Percentiles rank a stretch among this genome's conserved stretches.
These are phyloP conservation scores for Ceratobasidium sp. DNA, from an alignment of 1,284 basidiomycete species.

Conservation along the genomic window DNA sequence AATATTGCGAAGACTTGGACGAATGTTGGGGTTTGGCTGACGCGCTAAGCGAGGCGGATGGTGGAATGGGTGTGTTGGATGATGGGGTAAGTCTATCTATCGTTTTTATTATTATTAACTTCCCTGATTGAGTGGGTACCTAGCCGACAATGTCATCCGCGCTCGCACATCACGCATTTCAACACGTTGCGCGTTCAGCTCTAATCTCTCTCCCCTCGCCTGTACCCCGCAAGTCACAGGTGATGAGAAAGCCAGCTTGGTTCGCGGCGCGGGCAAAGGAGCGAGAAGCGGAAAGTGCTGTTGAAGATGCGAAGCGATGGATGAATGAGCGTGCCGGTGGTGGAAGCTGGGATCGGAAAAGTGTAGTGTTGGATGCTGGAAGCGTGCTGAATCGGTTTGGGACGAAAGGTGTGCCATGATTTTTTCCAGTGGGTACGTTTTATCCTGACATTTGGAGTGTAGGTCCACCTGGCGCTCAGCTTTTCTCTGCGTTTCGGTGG, in stretches of 20 bases:
- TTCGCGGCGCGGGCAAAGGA: conserved; percentile 72
- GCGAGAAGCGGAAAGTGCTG: conserved; percentile 70
- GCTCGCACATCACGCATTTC: conserved; percentile 84
- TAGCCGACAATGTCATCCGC: conserved; percentile 41
- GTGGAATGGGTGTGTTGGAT: conserved; percentile 76
- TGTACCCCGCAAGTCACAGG: conserved; percentile 82
- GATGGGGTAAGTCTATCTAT: conserved; percentile 56
- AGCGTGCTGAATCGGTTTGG: conserved; percentile 66
- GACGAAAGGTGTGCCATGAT: conserved; percentile 18
- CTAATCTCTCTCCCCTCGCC: conserved; percentile 89
- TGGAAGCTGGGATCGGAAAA: conserved; percentile 68
- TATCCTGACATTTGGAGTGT: conserved; percentile 3
- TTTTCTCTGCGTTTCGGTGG: conserved; percentile 68
- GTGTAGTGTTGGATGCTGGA: conserved; percentile 73
- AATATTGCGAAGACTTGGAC: conserved; percentile 85
- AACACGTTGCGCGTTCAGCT: conserved; percentile 81
- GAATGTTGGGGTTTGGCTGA: conserved; percentile 81
- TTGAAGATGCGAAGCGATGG: conserved; percentile 73
- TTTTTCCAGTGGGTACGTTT: background rate
- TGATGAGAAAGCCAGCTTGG: conserved; percentile 81
- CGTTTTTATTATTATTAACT: conserved; percentile 32
- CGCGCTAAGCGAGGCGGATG: conserved; percentile 85
- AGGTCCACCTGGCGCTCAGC: conserved; percentile 64
- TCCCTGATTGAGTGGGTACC: conserved; percentile 26
- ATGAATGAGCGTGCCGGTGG: conserved; percentile 56